These are phyloP conservation scores for Pleurotus tuber-regium DNA, from an alignment of 768 basidiomycete species.

Conservation along the genomic window DNA sequence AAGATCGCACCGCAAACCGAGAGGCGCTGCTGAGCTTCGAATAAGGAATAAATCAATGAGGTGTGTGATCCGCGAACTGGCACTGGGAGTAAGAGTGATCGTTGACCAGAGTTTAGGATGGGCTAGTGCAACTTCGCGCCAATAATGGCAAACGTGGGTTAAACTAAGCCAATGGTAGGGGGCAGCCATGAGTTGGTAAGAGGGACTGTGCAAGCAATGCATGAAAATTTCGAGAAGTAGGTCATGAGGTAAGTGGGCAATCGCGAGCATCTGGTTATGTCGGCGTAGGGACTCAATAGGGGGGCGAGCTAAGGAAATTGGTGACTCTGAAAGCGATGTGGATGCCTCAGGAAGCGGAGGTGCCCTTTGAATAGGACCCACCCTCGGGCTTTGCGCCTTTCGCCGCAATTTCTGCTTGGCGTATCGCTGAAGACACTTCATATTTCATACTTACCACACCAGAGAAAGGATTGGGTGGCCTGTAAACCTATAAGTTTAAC, in stretches of 20 bases:
- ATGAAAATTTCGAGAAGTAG: not conserved
- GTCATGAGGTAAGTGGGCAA: not conserved
- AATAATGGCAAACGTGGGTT: slow-evolving; percentile 1
- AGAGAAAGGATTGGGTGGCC: no score
- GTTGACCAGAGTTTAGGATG: not conserved
- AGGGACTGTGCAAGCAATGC: not conserved
- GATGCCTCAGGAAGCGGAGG: no score
- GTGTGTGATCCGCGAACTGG: not conserved
- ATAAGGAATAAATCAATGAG: not conserved
- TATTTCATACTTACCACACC: no score
- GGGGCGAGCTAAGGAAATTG: no score
- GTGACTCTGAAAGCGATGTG: no score
- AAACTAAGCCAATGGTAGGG: not conserved
- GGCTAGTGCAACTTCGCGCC: not conserved
- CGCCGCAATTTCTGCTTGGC: no score
- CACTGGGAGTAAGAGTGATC: not conserved
- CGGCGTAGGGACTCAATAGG: no score
- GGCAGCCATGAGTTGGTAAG: not conserved
- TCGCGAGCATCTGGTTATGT: no score
- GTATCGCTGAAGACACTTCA: no score
- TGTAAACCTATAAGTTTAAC: no score
- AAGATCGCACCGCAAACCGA: not conserved
- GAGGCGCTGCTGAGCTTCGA: not conserved
- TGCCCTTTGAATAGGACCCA: no score
- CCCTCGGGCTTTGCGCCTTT: no score